Conservation (phyloP, 805 yeast genomes). For the Starmerella stigmatis region DNA sequence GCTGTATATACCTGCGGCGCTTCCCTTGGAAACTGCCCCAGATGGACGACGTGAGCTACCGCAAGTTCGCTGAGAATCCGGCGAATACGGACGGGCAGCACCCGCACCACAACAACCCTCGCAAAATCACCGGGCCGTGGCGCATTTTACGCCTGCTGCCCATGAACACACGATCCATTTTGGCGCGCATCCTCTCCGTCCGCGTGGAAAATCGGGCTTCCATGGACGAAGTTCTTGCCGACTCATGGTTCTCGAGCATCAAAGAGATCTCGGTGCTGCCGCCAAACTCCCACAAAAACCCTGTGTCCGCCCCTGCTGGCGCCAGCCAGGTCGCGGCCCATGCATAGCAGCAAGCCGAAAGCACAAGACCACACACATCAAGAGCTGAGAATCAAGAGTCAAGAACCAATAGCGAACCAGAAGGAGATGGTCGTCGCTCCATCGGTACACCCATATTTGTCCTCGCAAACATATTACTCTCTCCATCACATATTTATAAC, state of each 20-base stretch:
- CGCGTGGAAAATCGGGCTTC: constrained; percentile 49
- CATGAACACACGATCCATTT: constrained; percentile 46
- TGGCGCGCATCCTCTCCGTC: constrained; percentile 55
- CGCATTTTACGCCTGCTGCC: constrained; percentile 66
- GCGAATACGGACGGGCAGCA: constrained; percentile 24
- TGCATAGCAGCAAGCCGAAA: not conserved
- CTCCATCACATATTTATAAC: not conserved
- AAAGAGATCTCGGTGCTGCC: constrained; percentile 27
- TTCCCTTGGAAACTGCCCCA: constrained; percentile 97
- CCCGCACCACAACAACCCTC: constrained; percentile 22
- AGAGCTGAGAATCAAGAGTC: no score
- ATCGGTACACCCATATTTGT: no score
- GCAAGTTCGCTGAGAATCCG: constrained; percentile 40
- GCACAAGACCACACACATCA: no score
- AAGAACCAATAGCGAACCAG: no score
- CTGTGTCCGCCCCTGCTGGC: not conserved
- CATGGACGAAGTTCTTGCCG: constrained; percentile 45
- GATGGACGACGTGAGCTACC: constrained; percentile 59
- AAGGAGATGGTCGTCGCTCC: no score
- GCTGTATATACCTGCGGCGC: constrained; percentile 76
- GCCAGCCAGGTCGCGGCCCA: constrained; percentile 1
- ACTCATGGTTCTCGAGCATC: constrained; percentile 50
- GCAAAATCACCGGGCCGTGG: constrained; percentile 53
- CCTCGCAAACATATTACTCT: no score
- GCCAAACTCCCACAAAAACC: not conserved